Evolutionary conservation across 768 basidiomycete species (phyloP).

Genomic region (Naganishia vaughanmartiniae): DNA sequence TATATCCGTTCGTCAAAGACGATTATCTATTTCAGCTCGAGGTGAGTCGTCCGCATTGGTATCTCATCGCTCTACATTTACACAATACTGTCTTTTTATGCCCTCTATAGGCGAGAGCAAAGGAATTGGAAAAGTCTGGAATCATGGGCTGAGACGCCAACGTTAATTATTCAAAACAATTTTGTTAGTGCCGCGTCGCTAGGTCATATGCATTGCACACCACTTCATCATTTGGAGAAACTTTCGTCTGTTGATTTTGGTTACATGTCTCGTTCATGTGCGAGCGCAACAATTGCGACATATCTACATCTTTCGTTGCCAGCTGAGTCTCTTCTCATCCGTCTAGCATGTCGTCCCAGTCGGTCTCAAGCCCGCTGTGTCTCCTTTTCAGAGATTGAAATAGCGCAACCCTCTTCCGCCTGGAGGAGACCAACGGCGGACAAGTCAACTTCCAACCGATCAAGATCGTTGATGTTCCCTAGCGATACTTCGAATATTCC

Average conservation of each 20-base stretch:
- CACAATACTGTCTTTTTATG: neutral
- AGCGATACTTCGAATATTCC: neutral
- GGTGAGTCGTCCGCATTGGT: constrained; percentile 34
- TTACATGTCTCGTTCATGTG: neutral
- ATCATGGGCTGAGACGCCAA: neutral
- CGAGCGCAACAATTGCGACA: neutral
- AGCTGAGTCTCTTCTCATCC: neutral
- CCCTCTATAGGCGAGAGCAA: neutral
- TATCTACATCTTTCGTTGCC: neutral
- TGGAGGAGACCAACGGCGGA: neutral
- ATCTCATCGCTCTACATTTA: neutral
- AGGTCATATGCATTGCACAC: neutral
- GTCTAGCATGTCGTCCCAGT: neutral
- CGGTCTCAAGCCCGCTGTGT: neutral
- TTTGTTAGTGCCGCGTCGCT: neutral
- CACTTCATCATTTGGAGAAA: neutral
- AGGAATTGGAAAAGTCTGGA: neutral
- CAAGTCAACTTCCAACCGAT: neutral
- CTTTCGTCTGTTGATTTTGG: too few species aligned
- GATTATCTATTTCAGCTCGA: constrained; percentile 50
- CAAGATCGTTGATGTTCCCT: constrained; percentile 6
- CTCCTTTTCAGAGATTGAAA: neutral
- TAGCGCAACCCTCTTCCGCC: neutral
- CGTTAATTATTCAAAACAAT: neutral
- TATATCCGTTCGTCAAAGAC: constrained; percentile 54